A percentile compares a stretch with the other conserved stretches of the same genome.
phyloP scores from a whole-genome alignment of 345 rosid genomes.

The Hevea brasiliensis region DNA sequence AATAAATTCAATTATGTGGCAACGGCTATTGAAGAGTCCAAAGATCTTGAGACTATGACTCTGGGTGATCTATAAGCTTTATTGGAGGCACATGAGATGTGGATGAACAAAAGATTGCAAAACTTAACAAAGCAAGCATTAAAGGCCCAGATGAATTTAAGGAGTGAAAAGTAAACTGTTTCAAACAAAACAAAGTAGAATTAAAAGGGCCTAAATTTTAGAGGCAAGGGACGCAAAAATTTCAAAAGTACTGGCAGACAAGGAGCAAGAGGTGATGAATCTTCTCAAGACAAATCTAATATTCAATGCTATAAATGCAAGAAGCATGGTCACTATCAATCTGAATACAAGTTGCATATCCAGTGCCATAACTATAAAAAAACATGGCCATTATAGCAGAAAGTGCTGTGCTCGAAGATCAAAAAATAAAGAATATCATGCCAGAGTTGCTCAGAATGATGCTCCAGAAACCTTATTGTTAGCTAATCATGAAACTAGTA shows the following conservation, averaged over 20 bases:
- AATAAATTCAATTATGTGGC: too few relatives aligned
- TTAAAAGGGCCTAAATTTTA: not conserved
- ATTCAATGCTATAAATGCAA: not conserved
- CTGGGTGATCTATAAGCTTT: not conserved
- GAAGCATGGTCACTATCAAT: too few relatives aligned
- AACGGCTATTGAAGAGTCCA: not conserved
- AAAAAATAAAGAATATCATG: too few relatives aligned
- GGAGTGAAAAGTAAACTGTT: not conserved
- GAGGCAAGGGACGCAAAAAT: too few relatives aligned
- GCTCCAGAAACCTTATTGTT: not conserved
- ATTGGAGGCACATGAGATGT: not conserved
- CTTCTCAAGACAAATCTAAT: not conserved
- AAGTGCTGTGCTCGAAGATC: too few relatives aligned
- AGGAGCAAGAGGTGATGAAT: not conserved
- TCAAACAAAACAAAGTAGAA: not conserved
- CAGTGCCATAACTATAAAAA: too few relatives aligned
- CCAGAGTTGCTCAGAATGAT: not conserved
- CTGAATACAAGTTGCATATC: too few relatives aligned
- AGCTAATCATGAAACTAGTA: not conserved
- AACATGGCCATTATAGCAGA: too few relatives aligned
- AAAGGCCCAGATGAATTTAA: not conserved
- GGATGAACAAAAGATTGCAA: not conserved
- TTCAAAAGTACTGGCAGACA: not conserved
- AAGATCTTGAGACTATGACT: not conserved
- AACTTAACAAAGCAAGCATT: not conserved